Evolutionary conservation across 2,329 filamentous ascomycete species (phyloP).

Genomic region (Ceratocystis colombiana): DNA sequence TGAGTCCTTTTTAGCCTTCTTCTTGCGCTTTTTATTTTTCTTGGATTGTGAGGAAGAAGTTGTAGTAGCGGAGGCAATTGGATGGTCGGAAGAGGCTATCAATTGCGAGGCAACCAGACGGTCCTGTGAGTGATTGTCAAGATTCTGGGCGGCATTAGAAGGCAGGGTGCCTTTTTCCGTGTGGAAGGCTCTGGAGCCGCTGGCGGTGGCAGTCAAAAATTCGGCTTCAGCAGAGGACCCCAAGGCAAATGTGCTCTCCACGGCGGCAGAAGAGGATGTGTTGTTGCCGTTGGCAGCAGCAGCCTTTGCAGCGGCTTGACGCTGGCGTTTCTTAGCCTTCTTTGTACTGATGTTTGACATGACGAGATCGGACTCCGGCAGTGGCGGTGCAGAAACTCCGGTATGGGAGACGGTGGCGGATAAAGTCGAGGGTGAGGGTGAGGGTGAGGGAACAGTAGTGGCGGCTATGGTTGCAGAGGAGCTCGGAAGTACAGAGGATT

Average conservation of each 20-base stretch:
- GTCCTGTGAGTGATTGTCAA: conserved; percentile 33
- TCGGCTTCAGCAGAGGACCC: neutral
- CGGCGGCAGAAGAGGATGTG: neutral
- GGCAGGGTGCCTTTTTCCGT: neutral
- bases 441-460: neutral
- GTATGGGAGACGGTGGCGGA: conserved; percentile 30
- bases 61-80: conserved; percentile 20
- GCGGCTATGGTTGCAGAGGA: neutral
- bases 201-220: neutral
- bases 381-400: conserved; percentile 27
- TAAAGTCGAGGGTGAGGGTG: conserved; percentile 34
- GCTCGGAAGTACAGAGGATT: conserved; percentile 29
- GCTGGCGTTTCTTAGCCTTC: conserved; percentile 76
- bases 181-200: conserved; percentile 2
- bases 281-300: conserved; percentile 20
- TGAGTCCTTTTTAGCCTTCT: conserved; percentile 38
- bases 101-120: neutral
- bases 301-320: conserved; percentile 44
- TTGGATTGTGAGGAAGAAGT: conserved; percentile 37
- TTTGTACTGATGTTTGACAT: conserved; percentile 65
- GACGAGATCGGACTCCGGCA: conserved; percentile 21
- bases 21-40: conserved; percentile 63
- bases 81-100: conserved; percentile 25
- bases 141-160: conserved; percentile 29
- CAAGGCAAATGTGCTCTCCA: neutral